Evolutionary conservation across 805 yeast species (phyloP), one percentile per base, ranked within the genome.

Genomic region (Myxozyma geophila): DNA sequence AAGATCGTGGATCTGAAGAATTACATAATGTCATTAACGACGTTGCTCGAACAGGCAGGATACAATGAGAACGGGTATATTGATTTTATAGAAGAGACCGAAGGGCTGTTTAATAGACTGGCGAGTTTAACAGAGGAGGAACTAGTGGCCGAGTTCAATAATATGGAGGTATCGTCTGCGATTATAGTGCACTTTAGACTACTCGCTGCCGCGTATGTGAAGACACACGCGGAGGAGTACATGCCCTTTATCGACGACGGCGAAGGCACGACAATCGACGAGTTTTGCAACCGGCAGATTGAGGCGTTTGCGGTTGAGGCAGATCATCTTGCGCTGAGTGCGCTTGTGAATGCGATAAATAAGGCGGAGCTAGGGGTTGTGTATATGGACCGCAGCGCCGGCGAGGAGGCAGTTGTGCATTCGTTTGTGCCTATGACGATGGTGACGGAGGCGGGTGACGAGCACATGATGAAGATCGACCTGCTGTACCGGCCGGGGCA

Each of bases 241-340:
- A 43, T 47, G 48, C 70, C 71, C 40, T 69, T 64, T 51, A 64
- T 69, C 37, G 62, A 50, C 54, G 65, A 53, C 46, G 68, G 58
- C 33, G 70, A 68, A 13, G 70, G 70, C 15, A 44, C 60, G 23
- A 57, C 56, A 7, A 58, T 69, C 9, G 68, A 54, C 40, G 70
- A 67, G 46, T 69, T 60, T 41, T 67, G 70, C 59, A 54, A 60
- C 39, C 62, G 68, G 12, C 44, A 69, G 53, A 66, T 69, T 17
- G 71, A 69, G 47, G 69, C 71, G 21, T 67, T 69, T 37, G 55
- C 69, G 28, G 71, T 69, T 36, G 71, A 69, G 57, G 71, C 71
- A 5, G 71, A 69, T 43, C 71, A 69, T 43, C 52, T 69, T 28
- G 69, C 71, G 48, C 52, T 69, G 60, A 67, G 58, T 28, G 71